These are phyloP conservation scores for Salix caprea DNA, from an alignment of 345 rosid genomes.

Conservation along the genomic window DNA sequence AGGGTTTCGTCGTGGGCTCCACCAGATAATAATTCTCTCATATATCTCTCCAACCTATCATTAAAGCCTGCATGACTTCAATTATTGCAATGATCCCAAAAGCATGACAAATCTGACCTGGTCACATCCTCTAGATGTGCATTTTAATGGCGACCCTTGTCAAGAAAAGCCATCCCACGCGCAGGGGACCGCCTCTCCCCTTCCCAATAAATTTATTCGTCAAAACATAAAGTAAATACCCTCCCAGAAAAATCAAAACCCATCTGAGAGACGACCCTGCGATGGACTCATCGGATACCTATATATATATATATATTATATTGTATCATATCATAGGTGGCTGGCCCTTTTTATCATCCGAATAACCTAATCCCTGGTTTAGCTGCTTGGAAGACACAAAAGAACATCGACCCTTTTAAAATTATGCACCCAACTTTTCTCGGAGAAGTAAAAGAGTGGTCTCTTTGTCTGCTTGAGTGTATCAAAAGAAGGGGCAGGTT, in stretches of 20 bases:
- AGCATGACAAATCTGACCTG: constrained; percentile 83
- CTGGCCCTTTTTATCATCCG: not conserved
- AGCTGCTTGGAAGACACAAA: constrained; percentile 25
- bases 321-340: not conserved
- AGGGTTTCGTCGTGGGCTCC: not conserved
- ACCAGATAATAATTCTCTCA: constrained; percentile 19
- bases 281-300: constrained; percentile 38
- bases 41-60: constrained; percentile 30
- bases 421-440: constrained; percentile 24
- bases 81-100: constrained; percentile 94
- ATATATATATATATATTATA: not conserved
- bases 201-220: not conserved
- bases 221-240: not conserved
- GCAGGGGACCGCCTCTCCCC: constrained; percentile 25
- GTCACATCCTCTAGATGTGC: constrained; percentile 37
- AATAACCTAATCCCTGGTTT: not conserved
- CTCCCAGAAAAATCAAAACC: not conserved
- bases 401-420: constrained; percentile 11
- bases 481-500: not conserved
- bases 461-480: constrained; percentile 37
- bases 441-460: constrained; percentile 37
- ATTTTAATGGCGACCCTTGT: constrained; percentile 9
- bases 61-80: constrained; percentile 90
- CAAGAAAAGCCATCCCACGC: constrained; percentile 30
- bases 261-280: no score